Base-by-base conservation (phyloP, 805 yeast genomes). In the Pichia pseudocactophila region DNA sequence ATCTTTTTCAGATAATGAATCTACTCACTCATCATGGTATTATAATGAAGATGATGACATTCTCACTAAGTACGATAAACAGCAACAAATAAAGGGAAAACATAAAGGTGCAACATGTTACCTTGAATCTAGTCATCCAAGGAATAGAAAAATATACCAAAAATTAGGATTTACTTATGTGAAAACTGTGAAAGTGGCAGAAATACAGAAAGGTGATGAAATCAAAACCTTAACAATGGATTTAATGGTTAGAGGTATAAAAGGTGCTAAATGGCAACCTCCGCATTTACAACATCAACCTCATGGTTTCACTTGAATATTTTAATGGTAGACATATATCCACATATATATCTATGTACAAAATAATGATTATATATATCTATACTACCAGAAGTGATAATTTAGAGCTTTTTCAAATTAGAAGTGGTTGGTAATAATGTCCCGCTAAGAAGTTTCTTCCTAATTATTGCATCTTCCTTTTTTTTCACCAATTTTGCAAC, bases 91-190 rank as follows among this genome's bases (percentile, higher is more conserved):
- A 58, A 41, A 36, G 17, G n/a, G 68, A 44, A 48, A 37, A 57
- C 12, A 13, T 33, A 10, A 50, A 59, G 64, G 64, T 22, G 59
- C 62, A 32, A 58, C 64, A 12, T 56, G 69, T 44, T 77, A 77
- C 56, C 65, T 77, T 47, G 83, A 77, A 57, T 68, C 76, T 37
- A 74, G 82, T 20, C 75, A 73, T 57, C 72, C 72, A 10, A 64
- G 68, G 42, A 77, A 76, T 54, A 62, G 76, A 30, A 63, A 60
- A 42, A 73, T 77, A 44, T 77, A 77, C 56, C 65, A 66, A 46
- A 73, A 74, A 54, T 61, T 75, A 50, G 81, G 80, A 16, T 77
- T 74, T 48, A 62, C 66, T 8, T 63, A 54, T 46, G 55, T 63
- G 30, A 55, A 60, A 43, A 63, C 64, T 3, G 63, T 59, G 31